These are phyloP conservation scores for Populus hybrid DNA, from an alignment of 441 rosid genomes.

Conservation along the genomic window DNA sequence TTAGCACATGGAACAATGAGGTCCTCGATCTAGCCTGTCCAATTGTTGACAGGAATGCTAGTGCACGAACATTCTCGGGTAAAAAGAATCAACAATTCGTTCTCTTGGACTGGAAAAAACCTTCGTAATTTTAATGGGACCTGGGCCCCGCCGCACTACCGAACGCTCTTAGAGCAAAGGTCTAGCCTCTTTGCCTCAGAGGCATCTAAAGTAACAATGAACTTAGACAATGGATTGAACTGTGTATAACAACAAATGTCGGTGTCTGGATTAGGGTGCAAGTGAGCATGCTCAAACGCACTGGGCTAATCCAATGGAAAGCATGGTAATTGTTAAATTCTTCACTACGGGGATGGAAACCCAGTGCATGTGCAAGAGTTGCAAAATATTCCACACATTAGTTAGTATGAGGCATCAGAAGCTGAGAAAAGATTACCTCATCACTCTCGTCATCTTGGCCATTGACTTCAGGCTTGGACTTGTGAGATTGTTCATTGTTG, in stretches of 20 bases:
- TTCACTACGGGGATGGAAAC: neutral
- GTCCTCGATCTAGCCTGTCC: neutral
- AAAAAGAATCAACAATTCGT: neutral
- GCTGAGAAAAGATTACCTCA: conserved; percentile 34
- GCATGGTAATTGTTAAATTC: too few species aligned
- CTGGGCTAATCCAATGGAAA: neutral
- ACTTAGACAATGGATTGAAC: neutral
- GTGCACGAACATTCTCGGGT: neutral
- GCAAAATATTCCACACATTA: neutral
- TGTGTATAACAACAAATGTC: neutral
- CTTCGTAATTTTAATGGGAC: neutral
- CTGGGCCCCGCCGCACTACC: too few species aligned
- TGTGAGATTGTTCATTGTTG: conserved; percentile 62
- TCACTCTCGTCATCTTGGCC: conserved; percentile 36
- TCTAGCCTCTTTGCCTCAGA: neutral
- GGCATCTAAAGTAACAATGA: neutral
- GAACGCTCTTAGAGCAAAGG: neutral
- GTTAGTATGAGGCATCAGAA: neutral
- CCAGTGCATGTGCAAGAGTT: neutral
- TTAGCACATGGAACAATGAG: neutral
- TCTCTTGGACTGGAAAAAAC: neutral
- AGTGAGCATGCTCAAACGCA: neutral
- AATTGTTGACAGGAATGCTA: neutral
- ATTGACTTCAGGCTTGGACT: conserved; percentile 56
- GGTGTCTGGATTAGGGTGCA: neutral